Percentiles rank a stretch among this genome's conserved stretches.
Conservation (phyloP, 768 basidiomycete genomes). For the Kwoniella sp. region DNA sequence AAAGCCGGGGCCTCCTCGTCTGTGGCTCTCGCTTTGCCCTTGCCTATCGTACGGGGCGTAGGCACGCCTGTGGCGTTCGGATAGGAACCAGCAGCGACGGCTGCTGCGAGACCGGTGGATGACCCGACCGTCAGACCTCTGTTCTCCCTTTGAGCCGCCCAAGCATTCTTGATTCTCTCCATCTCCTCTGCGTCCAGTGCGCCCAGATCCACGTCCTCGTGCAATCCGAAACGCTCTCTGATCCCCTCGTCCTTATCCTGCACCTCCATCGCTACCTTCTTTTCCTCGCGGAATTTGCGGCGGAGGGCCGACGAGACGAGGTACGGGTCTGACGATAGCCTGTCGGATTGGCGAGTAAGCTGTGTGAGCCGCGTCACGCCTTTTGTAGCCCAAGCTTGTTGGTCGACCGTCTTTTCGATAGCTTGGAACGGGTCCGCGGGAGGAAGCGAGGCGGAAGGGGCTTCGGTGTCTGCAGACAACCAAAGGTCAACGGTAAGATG, state of each 20-base stretch:
- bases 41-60: not conserved
- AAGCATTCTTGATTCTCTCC: no score
- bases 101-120: not conserved
- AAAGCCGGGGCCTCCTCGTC: constrained; percentile 8
- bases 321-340: constrained; percentile 82
- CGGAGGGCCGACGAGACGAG: constrained; percentile 67
- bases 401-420: constrained; percentile 81
- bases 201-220: constrained; percentile 63
- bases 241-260: constrained; percentile 66
- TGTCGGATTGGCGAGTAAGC: constrained; percentile 70
- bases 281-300: constrained; percentile 78
- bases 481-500: not conserved
- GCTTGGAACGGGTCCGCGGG: constrained; percentile 79
- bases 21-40: constrained; percentile 13
- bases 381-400: constrained; percentile 66
- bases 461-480: constrained; percentile 63
- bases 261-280: constrained; percentile 70
- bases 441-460: constrained; percentile 52
- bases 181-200: constrained; percentile 53
- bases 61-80: no score
- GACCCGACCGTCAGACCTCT: constrained; percentile 43
- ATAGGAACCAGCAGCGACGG: not conserved
- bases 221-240: constrained; percentile 71
- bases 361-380: constrained; percentile 76
- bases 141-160: constrained; percentile 56